A percentile compares a stretch with the other conserved stretches of the same genome.
Conservation (phyloP, 164 flowering plant species). For the Berberis vulgaris region DNA sequence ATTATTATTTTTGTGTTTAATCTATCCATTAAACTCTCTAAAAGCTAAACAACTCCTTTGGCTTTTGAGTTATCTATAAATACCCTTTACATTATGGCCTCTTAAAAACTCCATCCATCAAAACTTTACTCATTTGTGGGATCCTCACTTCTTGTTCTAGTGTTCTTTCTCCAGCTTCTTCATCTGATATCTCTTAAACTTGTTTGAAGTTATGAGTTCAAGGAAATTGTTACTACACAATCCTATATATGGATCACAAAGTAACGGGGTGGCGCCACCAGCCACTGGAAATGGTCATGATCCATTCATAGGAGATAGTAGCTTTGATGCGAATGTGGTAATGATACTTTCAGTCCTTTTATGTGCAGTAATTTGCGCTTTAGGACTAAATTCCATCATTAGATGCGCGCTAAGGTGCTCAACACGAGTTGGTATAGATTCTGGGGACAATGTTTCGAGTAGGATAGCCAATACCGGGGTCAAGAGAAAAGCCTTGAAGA, state of each 20-base stretch:
- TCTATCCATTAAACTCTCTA: no score
- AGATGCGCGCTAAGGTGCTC: conserved; percentile 76
- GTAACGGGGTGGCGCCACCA: conserved; percentile 13
- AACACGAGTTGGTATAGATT: conserved; percentile 16
- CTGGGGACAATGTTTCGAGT: conserved; percentile 9
- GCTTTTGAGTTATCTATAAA: no score
- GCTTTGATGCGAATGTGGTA: conserved; percentile 67
- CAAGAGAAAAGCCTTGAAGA: conserved; percentile 51
- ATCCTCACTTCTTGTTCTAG: no score
- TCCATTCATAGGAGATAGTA: conserved; percentile 17
- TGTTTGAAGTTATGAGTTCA: conserved; percentile 16
- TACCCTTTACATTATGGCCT: no score
- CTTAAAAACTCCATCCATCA: no score
- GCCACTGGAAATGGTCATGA: conserved; percentile 10
- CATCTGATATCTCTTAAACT: not conserved
- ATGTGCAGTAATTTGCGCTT: conserved; percentile 77
- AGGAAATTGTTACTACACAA: conserved; percentile 40
- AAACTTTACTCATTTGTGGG: no score
- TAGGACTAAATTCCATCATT: conserved; percentile 70
- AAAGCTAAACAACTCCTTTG: no score
- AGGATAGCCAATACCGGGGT: conserved; percentile 49
- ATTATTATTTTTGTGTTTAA: no score
- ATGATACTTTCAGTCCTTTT: conserved; percentile 78
- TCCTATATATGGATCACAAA: conserved; percentile 16
- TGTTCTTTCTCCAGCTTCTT: conserved; percentile 4